A percentile compares a stretch with the other conserved stretches of the same genome.
These are phyloP conservation scores for Ophidiomyces ophidiicola DNA, from an alignment of 2,329 filamentous ascomycete genomes.

Conservation along the genomic window DNA sequence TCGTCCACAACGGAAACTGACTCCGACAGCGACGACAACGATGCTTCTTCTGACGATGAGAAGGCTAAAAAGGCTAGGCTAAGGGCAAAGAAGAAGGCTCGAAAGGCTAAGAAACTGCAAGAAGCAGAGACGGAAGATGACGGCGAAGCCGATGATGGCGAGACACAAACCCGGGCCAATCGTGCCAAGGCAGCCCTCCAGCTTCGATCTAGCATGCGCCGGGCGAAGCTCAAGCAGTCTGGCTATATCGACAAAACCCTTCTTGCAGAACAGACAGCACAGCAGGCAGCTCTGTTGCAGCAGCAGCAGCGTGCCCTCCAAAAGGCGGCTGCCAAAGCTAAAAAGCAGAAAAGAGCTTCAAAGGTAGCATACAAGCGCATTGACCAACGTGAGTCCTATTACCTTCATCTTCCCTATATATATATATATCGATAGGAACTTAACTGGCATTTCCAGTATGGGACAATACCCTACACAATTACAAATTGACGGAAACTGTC, in stretches of 20 bases:
- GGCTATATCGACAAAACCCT: constrained; percentile 8
- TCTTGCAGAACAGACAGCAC: constrained; percentile 5
- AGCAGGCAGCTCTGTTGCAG: constrained; percentile 10
- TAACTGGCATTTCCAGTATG: constrained; percentile 27
- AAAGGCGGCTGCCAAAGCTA: constrained; percentile 24
- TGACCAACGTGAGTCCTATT: constrained; percentile 40
- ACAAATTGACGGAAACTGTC: constrained; percentile 55
- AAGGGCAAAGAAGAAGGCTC: constrained; percentile 31
- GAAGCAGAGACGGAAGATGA: constrained; percentile 26
- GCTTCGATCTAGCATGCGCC: background rate
- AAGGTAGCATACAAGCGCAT: constrained; percentile 58
- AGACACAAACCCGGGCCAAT: constrained; percentile 7
- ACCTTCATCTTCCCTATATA: background rate
- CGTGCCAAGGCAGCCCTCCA: constrained; percentile 1
- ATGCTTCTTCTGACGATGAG: constrained; percentile 21
- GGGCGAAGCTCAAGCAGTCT: constrained; percentile 3
- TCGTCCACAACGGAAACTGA: constrained; percentile 7
- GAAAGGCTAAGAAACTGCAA: constrained; percentile 27
- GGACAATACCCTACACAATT: constrained; percentile 49
- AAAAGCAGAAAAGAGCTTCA: constrained; percentile 38
- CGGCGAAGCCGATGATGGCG: constrained; percentile 18
- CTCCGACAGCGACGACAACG: constrained; percentile 13
- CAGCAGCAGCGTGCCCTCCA: constrained; percentile 13
- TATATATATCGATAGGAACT: background rate
- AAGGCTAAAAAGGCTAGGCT: constrained; percentile 29